phyloP scores from a whole-genome alignment of 371 early-diverging fungal genomes.

The Apophysomyces trapeziformis region DNA sequence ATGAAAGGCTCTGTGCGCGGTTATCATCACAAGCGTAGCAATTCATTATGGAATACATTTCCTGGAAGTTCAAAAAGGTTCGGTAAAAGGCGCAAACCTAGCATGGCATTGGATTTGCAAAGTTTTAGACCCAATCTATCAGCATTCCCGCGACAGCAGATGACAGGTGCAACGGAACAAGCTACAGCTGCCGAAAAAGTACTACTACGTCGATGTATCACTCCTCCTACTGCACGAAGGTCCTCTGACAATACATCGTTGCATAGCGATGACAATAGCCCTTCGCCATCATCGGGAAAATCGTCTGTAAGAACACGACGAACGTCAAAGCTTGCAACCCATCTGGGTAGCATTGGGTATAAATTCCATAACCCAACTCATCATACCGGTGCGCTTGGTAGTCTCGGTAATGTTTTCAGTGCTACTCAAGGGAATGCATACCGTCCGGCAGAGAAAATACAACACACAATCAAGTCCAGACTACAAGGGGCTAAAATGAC shows the following conservation, averaged over 20 bases:
- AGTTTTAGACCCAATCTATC: conserved; percentile 24
- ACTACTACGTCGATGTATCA: conserved; percentile 17
- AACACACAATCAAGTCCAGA: conserved; percentile 44
- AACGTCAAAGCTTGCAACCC: not conserved
- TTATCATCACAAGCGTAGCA: not conserved
- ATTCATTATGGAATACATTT: not conserved
- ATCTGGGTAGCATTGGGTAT: conserved; percentile 20
- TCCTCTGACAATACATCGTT: not conserved
- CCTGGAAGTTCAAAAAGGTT: conserved; percentile 6
- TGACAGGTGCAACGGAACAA: conserved; percentile 3
- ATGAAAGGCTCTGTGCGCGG: not conserved
- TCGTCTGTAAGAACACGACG: conserved; percentile 12
- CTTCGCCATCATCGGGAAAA: conserved; percentile 12
- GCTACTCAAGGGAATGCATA: conserved; percentile 1
- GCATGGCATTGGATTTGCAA: conserved; percentile 22
- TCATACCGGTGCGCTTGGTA: conserved; percentile 37
- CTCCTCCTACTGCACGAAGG: not conserved
- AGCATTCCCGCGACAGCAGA: not conserved
- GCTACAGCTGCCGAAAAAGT: conserved; percentile 10
- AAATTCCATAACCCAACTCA: not conserved
- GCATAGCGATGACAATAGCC: not conserved
- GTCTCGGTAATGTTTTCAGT: conserved; percentile 27
- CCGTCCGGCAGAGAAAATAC: conserved; percentile 26
- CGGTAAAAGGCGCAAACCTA: conserved; percentile 3
- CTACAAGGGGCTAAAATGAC: conserved; percentile 47